phyloP scores from a whole-genome alignment of 2,329 filamentous ascomycete genomes.

The Sphaerulina vaccinii region DNA sequence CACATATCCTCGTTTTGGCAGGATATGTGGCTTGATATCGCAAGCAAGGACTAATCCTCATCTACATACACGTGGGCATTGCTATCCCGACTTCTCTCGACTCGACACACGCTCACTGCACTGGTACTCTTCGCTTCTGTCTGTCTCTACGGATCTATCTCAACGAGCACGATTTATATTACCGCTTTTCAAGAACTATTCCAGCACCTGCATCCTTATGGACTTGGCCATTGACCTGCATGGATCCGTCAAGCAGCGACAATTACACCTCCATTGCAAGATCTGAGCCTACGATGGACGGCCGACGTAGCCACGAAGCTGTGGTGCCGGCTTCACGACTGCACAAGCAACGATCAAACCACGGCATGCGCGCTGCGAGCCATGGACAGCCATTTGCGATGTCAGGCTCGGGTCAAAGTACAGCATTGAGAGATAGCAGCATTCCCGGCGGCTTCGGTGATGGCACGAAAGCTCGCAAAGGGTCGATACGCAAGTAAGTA shows the following conservation, averaged over 20 bases:
- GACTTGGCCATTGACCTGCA: not conserved
- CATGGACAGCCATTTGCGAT: constrained; percentile 22
- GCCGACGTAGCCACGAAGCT: constrained; percentile 24
- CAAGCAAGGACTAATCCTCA: constrained; percentile 6
- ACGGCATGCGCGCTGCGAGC: constrained; percentile 24
- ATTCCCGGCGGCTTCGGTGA: constrained; percentile 16
- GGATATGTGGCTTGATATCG: constrained; percentile 15
- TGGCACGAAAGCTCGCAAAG: constrained; percentile 30
- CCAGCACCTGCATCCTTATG: too few species aligned
- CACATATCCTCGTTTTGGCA: too few species aligned
- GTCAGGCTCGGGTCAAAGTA: constrained; percentile 10
- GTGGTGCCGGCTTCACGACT: constrained; percentile 18
- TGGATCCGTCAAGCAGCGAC: not conserved
- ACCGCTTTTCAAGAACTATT: too few species aligned
- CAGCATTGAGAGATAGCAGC: constrained; percentile 12
- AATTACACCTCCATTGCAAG: not conserved
- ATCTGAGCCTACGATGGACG: constrained; percentile 9
- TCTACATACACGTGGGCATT: not conserved
- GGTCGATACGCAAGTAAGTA: constrained; percentile 39
- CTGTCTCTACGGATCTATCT: constrained; percentile 7
- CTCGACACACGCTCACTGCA: constrained; percentile 7
- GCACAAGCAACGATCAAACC: constrained; percentile 28
- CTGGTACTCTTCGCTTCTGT: constrained; percentile 2
- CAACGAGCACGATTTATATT: not conserved
- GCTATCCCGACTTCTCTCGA: not conserved